Evolutionary conservation across 2,329 filamentous ascomycete species (phyloP), one percentile per base, ranked within the genome.

Genomic region (Pyrenophora tritici-repentis): DNA sequence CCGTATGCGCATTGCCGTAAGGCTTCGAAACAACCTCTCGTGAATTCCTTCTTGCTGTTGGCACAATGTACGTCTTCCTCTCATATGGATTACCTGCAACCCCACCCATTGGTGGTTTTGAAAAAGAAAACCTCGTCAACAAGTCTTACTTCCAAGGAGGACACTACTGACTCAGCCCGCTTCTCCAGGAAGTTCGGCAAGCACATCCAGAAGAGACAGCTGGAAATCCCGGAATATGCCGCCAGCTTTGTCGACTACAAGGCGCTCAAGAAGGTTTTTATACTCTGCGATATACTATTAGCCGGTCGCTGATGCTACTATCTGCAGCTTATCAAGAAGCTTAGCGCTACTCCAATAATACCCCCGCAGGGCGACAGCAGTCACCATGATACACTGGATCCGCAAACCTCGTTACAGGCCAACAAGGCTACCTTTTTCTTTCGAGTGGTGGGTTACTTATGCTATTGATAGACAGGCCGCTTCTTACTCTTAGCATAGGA

Each of bases 361-460:
- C 83, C 83, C 50, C 85, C 93, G 22, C 89, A 93, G 73, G 86
- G 87, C 77, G 87, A 88, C 58, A 66, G 72, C 50, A 65, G 67
- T 46, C 56, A 67, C 61, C 71, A 76, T 57, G 77, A 80, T 55
- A 66, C 75, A 32, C 73, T 79, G 53, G 91, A 97, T 73, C 86
- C 91, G n/a, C 92, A 96, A 76, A 86, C 88, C 42, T 88, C 91
- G 38, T 81, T 97, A 42, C 92, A 97, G 75, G 94, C 93, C 50
- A 99, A 99, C 78, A 97, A 95, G 77, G 93, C 93, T 49, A 96
- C 93, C 9, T 99, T 99, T 78, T 99, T 99, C 82, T 97, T 97
- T 74, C 90, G 94, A 75, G 81, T 99, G 75, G 91, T 96, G 84
- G 72, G 86, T 9, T 51, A 42, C 6, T 26, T 42, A 31, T 38